Evolutionary conservation across 192 early-diverging fungal genomes (phyloP), one percentile per base, ranked within the genome.

Genomic region (Tieghemiomyces parasiticus): DNA sequence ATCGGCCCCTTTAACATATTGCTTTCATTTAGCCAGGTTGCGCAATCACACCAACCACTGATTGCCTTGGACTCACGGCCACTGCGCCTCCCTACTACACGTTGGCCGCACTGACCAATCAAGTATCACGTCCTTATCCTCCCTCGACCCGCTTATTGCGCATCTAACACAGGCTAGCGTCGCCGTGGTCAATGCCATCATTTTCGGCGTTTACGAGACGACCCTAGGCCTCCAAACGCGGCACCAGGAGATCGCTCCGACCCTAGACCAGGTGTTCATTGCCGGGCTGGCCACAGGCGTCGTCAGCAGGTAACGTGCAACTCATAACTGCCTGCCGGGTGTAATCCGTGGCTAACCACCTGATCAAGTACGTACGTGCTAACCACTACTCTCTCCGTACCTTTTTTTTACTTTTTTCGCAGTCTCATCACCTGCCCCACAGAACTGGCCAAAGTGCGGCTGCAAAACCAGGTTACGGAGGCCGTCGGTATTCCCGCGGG

Each of bases 381-480:
- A 32, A 38, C 60, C 20, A 2, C 2, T 0, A 32, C 22, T 2
- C 58, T 50, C 38, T 13, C 9, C 25, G n/a, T 44, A 16, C 30
- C 24, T 0, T 14, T 28, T 0, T 42, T 31, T 26, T 32, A 29
- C 3, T 61, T 50, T n/a, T 33, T 31, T 44, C 28, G 59, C 47
- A 80, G 78, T 53, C 62, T 80, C 44, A 73, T 80, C 46, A 80
- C 74, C 46, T 78, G 76, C 42, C 76, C 76, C 26, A 80, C 78
- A 76, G 78, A 80, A 46, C 44, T 80, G 31, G 76, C 68, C 59
- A 80, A 80, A 58, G 72, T 80, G 32, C 73, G 71, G 33, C 61
- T 80, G 10, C 75, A 80, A 46, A 80, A 71, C 49, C 78, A 80
- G 58, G 63, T 70, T n/a, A 55, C 60, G 30, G 59, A 32, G 6